A percentile compares a stretch with the other conserved stretches of the same genome.
Evolutionary conservation across 2,329 filamentous ascomycete species (phyloP).

Genomic region (Graphiopsis chlorocephala): DNA sequence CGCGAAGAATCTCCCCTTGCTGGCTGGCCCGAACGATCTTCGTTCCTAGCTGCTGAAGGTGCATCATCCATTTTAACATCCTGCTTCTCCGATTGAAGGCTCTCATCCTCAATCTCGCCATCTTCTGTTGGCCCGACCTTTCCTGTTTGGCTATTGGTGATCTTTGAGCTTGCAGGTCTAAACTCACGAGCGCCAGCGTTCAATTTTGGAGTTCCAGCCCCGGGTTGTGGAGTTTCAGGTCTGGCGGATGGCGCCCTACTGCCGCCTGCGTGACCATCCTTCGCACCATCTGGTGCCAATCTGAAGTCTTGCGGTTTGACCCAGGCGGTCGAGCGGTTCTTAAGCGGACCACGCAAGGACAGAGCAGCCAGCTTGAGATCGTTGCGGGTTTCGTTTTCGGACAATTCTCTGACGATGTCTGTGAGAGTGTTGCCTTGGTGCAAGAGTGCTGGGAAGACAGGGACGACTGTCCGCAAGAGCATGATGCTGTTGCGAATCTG

Average conservation of each 20-base stretch:
- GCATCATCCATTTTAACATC: conserved; percentile 28
- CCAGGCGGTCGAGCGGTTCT: conserved; percentile 66
- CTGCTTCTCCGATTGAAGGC: conserved; percentile 29
- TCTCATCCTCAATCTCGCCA: conserved; percentile 67
- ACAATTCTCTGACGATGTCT: conserved; percentile 62
- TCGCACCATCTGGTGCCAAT: conserved; percentile 27
- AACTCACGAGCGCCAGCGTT: conserved; percentile 62
- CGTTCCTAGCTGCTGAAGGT: not conserved
- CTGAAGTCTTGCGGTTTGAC: conserved; percentile 72
- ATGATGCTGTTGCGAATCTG: conserved; percentile 95
- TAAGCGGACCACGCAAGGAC: conserved; percentile 68
- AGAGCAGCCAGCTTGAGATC: conserved; percentile 73
- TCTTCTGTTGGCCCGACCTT: conserved; percentile 54
- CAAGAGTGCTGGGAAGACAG: conserved; percentile 83
- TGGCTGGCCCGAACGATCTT: not conserved
- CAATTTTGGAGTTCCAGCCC: conserved; percentile 42
- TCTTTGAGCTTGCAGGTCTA: conserved; percentile 46
- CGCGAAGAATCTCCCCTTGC: not conserved
- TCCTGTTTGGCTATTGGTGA: conserved; percentile 44
- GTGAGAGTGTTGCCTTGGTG: conserved; percentile 75
- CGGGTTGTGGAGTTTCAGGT: conserved; percentile 42
- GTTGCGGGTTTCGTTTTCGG: conserved; percentile 61
- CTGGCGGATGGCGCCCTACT: conserved; percentile 31
- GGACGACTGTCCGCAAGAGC: conserved; percentile 74
- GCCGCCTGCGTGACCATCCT: conserved; percentile 27